phyloP scores from a whole-genome alignment of 192 early-diverging fungal genomes.

The Coemansia sp. region DNA sequence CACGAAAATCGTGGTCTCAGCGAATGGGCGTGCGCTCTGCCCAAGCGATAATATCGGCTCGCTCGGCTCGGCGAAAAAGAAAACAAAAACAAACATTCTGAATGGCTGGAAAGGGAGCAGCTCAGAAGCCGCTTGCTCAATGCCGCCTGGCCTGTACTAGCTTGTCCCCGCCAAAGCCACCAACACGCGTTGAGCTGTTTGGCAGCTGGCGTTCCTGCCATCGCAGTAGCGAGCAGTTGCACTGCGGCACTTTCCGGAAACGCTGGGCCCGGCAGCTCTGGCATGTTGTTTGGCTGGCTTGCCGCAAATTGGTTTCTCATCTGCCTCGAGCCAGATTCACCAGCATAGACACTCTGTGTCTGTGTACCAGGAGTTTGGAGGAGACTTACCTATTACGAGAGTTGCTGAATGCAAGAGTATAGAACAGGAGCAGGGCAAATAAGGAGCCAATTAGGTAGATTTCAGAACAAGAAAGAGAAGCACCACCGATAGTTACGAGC shows the following conservation, averaged over 20 bases:
- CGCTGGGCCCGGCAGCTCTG: background rate
- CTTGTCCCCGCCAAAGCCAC: background rate
- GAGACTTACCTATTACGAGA: conserved; percentile 3
- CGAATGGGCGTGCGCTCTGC: conserved; percentile 6
- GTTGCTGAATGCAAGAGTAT: conserved; percentile 8
- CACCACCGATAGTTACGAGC: background rate
- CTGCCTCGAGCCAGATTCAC: background rate
- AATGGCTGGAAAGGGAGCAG: conserved; percentile 18
- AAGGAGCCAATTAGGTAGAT: conserved; percentile 7
- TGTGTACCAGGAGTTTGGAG: background rate
- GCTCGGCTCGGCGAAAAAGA: conserved; percentile 8
- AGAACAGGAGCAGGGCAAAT: conserved; percentile 6
- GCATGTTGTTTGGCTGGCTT: background rate
- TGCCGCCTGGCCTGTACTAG: background rate
- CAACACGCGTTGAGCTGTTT: background rate
- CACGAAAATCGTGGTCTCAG: conserved; percentile 14
- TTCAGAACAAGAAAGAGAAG: conserved; percentile 1
- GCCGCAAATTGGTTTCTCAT: background rate
- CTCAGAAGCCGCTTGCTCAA: background rate
- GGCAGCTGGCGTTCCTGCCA: background rate
- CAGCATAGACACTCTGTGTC: background rate
- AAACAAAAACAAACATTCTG: conserved; percentile 33
- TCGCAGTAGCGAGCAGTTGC: conserved; percentile 1
- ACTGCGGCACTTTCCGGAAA: background rate
- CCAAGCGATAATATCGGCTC: conserved; percentile 7